Conservation (phyloP, 1,139 yeast genomes). For the Nematodospora anomalae region DNA sequence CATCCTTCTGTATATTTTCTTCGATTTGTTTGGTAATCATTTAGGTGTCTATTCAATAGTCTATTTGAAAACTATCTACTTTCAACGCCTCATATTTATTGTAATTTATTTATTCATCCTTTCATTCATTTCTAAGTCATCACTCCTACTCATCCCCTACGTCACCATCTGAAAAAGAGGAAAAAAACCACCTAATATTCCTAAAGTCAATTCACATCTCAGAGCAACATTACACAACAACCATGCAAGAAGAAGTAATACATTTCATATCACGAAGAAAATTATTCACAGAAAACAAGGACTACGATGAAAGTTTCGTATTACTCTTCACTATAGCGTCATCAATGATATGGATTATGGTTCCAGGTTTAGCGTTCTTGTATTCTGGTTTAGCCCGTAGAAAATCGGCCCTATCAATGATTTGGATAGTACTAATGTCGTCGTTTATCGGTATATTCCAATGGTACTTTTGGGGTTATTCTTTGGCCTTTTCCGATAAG, state of each 20-base stretch:
- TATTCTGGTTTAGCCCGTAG: slow-evolving; percentile 93
- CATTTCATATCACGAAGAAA: slow-evolving; percentile 26
- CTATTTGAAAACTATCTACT: too few relatives aligned
- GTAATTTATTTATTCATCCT: too few relatives aligned
- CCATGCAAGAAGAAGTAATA: slow-evolving; percentile 12
- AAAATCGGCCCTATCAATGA: slow-evolving; percentile 85
- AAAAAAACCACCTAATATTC: too few relatives aligned
- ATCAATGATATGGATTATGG: slow-evolving; percentile 85
- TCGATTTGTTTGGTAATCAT: too few relatives aligned
- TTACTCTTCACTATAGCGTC: slow-evolving; percentile 55
- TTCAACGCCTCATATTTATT: too few relatives aligned
- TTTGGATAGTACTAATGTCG: slow-evolving; percentile 78
- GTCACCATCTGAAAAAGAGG: too few relatives aligned
- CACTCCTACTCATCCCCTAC: too few relatives aligned
- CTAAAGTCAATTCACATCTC: too few relatives aligned
- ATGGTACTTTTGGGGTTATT: slow-evolving; percentile 99
- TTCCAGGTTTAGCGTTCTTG: slow-evolving; percentile 90
- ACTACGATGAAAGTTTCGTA: slow-evolving; percentile 45
- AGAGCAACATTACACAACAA: neutral
- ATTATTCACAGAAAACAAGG: slow-evolving; percentile 38
- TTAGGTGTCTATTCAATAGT: too few relatives aligned
- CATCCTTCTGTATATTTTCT: too few relatives aligned
- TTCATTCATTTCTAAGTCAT: too few relatives aligned
- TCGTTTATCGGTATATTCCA: slow-evolving; percentile 80
- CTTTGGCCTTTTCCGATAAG: slow-evolving; percentile 76